Percentiles rank a stretch among this genome's conserved stretches.
phyloP scores from a whole-genome alignment of 2,329 filamentous ascomycete genomes.

The Xylaria sp. region DNA sequence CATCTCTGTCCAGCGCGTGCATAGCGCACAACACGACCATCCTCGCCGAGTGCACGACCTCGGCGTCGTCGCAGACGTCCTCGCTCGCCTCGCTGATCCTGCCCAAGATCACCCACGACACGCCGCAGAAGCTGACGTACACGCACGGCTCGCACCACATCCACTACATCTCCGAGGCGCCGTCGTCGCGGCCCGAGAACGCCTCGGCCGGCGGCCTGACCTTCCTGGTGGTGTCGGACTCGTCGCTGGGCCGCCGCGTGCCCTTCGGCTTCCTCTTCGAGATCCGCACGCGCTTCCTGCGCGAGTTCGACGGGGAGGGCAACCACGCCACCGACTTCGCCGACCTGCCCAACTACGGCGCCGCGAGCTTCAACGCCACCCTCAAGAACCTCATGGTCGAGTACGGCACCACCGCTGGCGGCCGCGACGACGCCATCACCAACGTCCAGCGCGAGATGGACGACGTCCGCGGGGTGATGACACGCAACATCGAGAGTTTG shows the following conservation, averaged over 20 bases:
- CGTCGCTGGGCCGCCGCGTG: slow-evolving; percentile 83
- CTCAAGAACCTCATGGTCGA: slow-evolving; percentile 83
- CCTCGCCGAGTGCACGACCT: slow-evolving; percentile 90
- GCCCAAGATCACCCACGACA: slow-evolving; percentile 87
- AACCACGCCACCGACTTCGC: slow-evolving; percentile 74
- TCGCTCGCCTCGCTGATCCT: slow-evolving; percentile 93
- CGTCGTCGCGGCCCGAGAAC: slow-evolving; percentile 69
- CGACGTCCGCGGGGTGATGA: slow-evolving; percentile 92
- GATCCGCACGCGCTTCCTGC: slow-evolving; percentile 87
- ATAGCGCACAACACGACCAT: slow-evolving; percentile 95
- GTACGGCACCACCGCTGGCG: slow-evolving; percentile 81
- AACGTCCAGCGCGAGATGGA: slow-evolving; percentile 92
- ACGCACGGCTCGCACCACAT: slow-evolving; percentile 92
- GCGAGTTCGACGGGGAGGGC: slow-evolving; percentile 72
- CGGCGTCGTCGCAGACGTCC: slow-evolving; percentile 83
- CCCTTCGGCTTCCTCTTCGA: slow-evolving; percentile 93
- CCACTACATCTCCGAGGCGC: slow-evolving; percentile 91
- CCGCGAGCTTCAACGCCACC: slow-evolving; percentile 84
- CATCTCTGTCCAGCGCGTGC: slow-evolving; percentile 73
- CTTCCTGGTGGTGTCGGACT: slow-evolving; percentile 89
- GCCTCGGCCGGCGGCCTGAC: slow-evolving; percentile 83
- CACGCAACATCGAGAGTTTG: slow-evolving; percentile 90
- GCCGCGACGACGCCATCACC: slow-evolving; percentile 82
- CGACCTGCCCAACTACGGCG: slow-evolving; percentile 87
- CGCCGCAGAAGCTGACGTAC: slow-evolving; percentile 90